Percentiles rank a stretch among this genome's conserved stretches.
Evolutionary conservation across 2,329 filamentous ascomycete genomes (phyloP).

Genomic region (Blumeriella jaapii): DNA sequence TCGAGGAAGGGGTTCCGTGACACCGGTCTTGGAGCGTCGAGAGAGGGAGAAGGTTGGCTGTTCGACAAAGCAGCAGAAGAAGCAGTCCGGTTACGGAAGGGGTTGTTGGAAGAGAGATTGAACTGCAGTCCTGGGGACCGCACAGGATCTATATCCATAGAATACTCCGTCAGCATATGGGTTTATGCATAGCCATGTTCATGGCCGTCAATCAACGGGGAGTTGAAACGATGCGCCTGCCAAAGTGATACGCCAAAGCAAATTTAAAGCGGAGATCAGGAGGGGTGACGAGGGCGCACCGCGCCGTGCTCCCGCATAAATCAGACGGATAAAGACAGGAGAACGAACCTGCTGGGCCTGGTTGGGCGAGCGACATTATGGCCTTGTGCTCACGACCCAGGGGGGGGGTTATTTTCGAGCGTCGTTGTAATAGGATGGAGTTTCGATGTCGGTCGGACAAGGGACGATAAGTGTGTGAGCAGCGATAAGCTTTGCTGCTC

Average conservation of each 20-base stretch:
- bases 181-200: conserved; percentile 23
- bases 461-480: conserved; percentile 4
- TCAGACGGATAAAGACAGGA: conserved; percentile 5
- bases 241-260: conserved; percentile 24
- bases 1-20: conserved; percentile 72
- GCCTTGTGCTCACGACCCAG: conserved; percentile 10
- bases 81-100: conserved; percentile 61
- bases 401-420: conserved; percentile 4
- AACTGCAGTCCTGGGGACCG: conserved; percentile 46
- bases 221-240: conserved; percentile 23
- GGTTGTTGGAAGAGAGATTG: conserved; percentile 66
- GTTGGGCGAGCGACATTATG: conserved; percentile 26
- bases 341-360: conserved; percentile 22
- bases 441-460: no score
- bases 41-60: conserved; percentile 42
- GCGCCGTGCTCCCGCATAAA: not conserved
- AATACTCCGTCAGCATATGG: conserved; percentile 21
- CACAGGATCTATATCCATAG: conserved; percentile 21
- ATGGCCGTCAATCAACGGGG: conserved; percentile 21
- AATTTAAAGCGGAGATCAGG: conserved; percentile 21
- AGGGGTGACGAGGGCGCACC: conserved; percentile 10
- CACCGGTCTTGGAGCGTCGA: conserved; percentile 46
- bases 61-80: conserved; percentile 40
- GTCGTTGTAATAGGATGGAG: conserved; percentile 6
- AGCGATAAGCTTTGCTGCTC: conserved; percentile 4